Evolutionary conservation across 2,329 filamentous ascomycete genomes (phyloP).

Genomic region (Apiospora kogelbergensis): DNA sequence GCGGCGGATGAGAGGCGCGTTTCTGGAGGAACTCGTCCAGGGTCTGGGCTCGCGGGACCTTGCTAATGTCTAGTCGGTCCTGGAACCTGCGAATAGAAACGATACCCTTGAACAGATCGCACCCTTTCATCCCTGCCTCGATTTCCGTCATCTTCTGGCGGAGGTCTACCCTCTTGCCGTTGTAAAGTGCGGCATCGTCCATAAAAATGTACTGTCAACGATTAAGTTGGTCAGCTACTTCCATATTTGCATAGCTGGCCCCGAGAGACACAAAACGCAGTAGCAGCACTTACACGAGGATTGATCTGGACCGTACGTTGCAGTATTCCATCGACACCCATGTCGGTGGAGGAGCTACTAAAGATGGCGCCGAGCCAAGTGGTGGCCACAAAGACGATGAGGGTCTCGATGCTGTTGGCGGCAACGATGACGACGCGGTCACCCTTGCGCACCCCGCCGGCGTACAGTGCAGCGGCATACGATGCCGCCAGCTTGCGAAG

Average conservation of each 20-base stretch:
- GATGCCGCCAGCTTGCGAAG: constrained; percentile 58
- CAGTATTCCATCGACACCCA: constrained; percentile 76
- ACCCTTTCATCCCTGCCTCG: constrained; percentile 59
- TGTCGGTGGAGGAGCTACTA: constrained; percentile 76
- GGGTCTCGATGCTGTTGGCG: constrained; percentile 72
- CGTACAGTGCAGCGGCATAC: constrained; percentile 66
- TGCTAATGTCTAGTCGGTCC: constrained; percentile 56
- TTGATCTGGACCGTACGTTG: constrained; percentile 74
- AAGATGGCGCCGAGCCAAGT: constrained; percentile 74
- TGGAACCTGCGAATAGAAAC: constrained; percentile 68
- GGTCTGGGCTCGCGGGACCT: constrained; percentile 47
- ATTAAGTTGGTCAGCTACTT: neutral
- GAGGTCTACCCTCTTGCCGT: constrained; percentile 72
- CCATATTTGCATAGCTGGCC: neutral
- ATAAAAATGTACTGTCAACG: constrained; percentile 69
- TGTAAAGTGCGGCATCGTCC: constrained; percentile 78
- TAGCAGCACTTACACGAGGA: constrained; percentile 55
- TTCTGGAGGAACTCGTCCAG: constrained; percentile 44
- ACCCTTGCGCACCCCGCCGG: constrained; percentile 65
- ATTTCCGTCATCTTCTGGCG: constrained; percentile 70
- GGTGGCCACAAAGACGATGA: constrained; percentile 69
- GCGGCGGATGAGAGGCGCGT: constrained; percentile 35
- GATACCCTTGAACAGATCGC: constrained; percentile 61
- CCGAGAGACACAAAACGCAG: neutral
- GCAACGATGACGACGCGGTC: constrained; percentile 76